Percentiles rank a stretch among this genome's conserved stretches.
Evolutionary conservation across 495 filamentous ascomycete genomes (phyloP).

Genomic region (Amorphotheca resinae): DNA sequence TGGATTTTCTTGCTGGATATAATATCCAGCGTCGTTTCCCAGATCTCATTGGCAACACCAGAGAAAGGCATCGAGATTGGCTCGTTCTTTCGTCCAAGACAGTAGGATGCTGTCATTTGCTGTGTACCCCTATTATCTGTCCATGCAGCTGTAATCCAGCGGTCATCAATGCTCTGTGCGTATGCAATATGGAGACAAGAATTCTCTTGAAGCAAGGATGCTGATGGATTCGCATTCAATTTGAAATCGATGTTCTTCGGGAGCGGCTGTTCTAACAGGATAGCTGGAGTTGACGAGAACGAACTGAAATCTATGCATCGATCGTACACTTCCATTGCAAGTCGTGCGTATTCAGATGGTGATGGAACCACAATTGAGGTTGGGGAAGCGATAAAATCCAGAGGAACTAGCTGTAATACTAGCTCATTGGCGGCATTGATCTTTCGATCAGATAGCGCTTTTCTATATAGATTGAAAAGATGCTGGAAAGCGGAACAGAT

Average conservation of each 20-base stretch:
- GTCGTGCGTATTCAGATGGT: slow-evolving; percentile 48
- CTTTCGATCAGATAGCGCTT: slow-evolving; percentile 38
- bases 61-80: slow-evolving; percentile 39
- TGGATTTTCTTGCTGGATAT: slow-evolving; percentile 55
- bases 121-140: slow-evolving; percentile 68
- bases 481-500: slow-evolving; percentile 68
- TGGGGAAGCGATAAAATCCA: slow-evolving; percentile 53
- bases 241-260: slow-evolving; percentile 72
- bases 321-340: slow-evolving; percentile 81
- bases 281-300: slow-evolving; percentile 49
- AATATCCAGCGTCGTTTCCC: slow-evolving; percentile 70
- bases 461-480: slow-evolving; percentile 58
- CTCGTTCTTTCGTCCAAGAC: slow-evolving; percentile 52
- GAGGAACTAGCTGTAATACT: slow-evolving; percentile 71
- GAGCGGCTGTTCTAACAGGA: slow-evolving; percentile 60
- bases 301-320: slow-evolving; percentile 52
- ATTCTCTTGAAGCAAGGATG: slow-evolving; percentile 70
- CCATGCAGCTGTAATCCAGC: slow-evolving; percentile 91
- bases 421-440: slow-evolving; percentile 48
- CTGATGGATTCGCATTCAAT: slow-evolving; percentile 49
- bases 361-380: slow-evolving; percentile 53
- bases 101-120: slow-evolving; percentile 70
- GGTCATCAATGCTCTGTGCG: slow-evolving; percentile 63
- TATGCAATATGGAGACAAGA: slow-evolving; percentile 80
- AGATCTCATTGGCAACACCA: slow-evolving; percentile 68